Evolutionary conservation across 768 basidiomycete species (phyloP).

Genomic region (Kwoniella shandongensis): DNA sequence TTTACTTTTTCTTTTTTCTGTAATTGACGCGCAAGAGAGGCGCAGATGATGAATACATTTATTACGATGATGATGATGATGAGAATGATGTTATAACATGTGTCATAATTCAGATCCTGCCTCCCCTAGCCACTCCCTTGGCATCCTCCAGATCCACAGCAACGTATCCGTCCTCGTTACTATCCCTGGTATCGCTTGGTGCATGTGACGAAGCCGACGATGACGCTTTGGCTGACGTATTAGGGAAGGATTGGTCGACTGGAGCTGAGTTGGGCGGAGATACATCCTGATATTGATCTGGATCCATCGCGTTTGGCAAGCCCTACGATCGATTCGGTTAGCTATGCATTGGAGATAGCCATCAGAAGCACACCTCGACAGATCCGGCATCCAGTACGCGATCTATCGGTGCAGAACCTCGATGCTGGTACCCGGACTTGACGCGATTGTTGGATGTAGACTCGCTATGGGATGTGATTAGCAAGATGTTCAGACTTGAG

Average conservation of each 20-base stretch:
- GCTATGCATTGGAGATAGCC: background rate
- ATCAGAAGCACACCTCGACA: conserved; percentile 22
- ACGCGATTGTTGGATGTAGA: conserved; percentile 78
- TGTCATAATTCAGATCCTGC: conserved; percentile 10
- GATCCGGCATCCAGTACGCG: conserved; percentile 67
- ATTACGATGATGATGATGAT: too few species aligned
- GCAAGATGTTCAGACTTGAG: background rate
- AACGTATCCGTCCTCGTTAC: conserved; percentile 13
- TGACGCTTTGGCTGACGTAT: background rate
- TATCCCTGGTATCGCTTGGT: background rate
- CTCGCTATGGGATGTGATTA: conserved; percentile 59
- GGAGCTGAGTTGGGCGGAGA: conserved; percentile 2
- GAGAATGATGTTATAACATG: too few species aligned
- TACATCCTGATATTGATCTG: conserved; percentile 14
- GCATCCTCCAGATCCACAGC: conserved; percentile 18
- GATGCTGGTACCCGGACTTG: conserved; percentile 68
- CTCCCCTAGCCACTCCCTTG: conserved; percentile 5
- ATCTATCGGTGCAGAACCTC: conserved; percentile 67
- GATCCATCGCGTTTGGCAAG: conserved; percentile 36
- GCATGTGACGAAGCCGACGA: background rate
- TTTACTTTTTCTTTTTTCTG: background rate
- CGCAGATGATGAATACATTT: background rate
- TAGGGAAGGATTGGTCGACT: background rate
- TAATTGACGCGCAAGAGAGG: background rate
- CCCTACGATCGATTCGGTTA: conserved; percentile 17